These are phyloP conservation scores for Cladosporium colombiae DNA, from an alignment of 2,329 filamentous ascomycete genomes.

Conservation along the genomic window DNA sequence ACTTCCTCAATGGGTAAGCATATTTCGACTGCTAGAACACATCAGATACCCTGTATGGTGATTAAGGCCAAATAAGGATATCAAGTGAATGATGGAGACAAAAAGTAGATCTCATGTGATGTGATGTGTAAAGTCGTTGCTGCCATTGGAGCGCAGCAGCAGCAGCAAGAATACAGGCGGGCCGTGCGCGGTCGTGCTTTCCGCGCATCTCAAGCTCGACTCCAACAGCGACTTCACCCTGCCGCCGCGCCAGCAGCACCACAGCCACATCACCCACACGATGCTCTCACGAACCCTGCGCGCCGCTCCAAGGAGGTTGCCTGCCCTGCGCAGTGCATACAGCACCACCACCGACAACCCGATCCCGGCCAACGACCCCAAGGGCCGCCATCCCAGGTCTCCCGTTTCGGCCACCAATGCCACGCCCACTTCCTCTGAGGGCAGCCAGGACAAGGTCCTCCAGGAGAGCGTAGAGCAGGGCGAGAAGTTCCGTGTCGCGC, in stretches of 20 bases:
- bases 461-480: conserved; percentile 57
- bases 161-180: background rate
- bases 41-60: background rate
- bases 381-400: conserved; percentile 47
- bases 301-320: conserved; percentile 17
- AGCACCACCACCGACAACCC: conserved; percentile 42
- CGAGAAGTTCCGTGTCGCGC: conserved; percentile 61
- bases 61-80: background rate
- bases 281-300: conserved; percentile 20
- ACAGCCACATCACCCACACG: conserved; percentile 4
- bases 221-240: conserved; percentile 17
- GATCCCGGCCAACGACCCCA: conserved; percentile 66
- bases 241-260: conserved; percentile 2
- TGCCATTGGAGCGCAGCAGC: conserved; percentile 17
- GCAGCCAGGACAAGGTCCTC: conserved; percentile 53
- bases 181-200: background rate
- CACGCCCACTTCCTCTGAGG: conserved; percentile 53
- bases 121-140: conserved; percentile 1
- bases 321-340: conserved; percentile 23
- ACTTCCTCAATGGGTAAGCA: background rate
- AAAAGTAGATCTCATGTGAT: background rate
- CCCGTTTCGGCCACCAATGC: conserved; percentile 63
- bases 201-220: conserved; percentile 17
- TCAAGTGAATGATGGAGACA: background rate
- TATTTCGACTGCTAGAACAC: background rate